Evolutionary conservation across 129 eudicot species (phyloP).

Genomic region (Pittosporum tobira): DNA sequence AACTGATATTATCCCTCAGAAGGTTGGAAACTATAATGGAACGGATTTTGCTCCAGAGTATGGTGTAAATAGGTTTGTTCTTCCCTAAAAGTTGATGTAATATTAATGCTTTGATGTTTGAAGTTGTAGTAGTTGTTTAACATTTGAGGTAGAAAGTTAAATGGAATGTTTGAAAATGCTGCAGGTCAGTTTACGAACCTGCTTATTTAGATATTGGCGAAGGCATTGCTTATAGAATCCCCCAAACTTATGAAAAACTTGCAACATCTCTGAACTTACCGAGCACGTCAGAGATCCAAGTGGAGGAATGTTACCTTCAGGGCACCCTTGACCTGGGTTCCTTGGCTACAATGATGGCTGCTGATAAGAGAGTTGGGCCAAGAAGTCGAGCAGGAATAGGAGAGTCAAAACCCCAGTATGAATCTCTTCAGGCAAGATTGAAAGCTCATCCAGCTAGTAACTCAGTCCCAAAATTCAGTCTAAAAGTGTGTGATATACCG

Average conservation of each 20-base stretch:
- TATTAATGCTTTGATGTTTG: neutral
- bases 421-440: conserved; percentile 77
- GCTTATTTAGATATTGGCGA: conserved; percentile 80
- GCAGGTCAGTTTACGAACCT: conserved; percentile 67
- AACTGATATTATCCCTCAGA: conserved; percentile 27
- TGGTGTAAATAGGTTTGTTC: conserved; percentile 51
- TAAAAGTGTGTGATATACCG: conserved; percentile 64
- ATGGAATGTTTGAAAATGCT: neutral
- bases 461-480: conserved; percentile 48
- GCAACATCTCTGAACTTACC: conserved; percentile 64
- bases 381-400: conserved; percentile 59
- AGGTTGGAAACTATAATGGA: conserved; percentile 36
- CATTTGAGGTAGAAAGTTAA: neutral
- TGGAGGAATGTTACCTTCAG: conserved; percentile 71
- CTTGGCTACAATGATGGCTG: conserved; percentile 87
- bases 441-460: conserved; percentile 38
- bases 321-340: conserved; percentile 96
- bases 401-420: conserved; percentile 64
- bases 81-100: neutral
- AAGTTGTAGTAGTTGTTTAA: neutral
- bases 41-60: conserved; percentile 39
- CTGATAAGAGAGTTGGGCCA: conserved; percentile 46
- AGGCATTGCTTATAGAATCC: conserved; percentile 75
- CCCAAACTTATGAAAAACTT: conserved; percentile 71
- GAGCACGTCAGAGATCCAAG: conserved; percentile 55